Evolutionary conservation across 768 basidiomycete genomes (phyloP), one percentile per base, ranked within the genome.

Genomic region (Lactarius hatsudake): DNA sequence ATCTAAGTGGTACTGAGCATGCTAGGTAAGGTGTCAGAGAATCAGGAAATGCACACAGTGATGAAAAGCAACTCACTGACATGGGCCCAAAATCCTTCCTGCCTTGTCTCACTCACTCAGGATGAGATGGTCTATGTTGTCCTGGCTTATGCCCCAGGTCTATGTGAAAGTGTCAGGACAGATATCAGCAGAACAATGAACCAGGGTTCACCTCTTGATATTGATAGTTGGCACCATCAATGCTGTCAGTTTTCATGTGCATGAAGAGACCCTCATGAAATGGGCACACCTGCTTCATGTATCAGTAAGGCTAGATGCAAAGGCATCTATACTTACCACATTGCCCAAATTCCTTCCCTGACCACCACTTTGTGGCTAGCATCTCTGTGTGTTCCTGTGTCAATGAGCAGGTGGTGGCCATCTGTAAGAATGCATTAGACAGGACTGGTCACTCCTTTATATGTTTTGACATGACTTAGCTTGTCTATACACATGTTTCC

Each of bases 41-140:
- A n/a, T 23, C 45, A 1, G n/a, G 2, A 48, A 9, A 10, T 12
- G 5, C 0, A 0, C 0, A 23, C 20, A 0, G n/a, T 12, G 20
- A 17, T 12, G n/a, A 48, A 23, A 40, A 10, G 40, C 0, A 10
- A 48, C 45, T n/a, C 6, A 48, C 45, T 20, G n/a, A 48, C 10
- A 17, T 48, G 45, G 3, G n/a, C 45, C 45, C 45, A 12, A 17
- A 23, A 48, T n/a, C n/a, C 9, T 0, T 10, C n/a, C 9, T 23
- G 20, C 6, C 10, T 30, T 3, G 3, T 30, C 30, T 30, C 30
- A 30, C 30, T 30, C 30, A 30, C n/a, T n/a, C n/a, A n/a, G 30
- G 30, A 30, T 30, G 30, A 30, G 30, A 30, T 30, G 3, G 3
- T 30, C 30, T 30, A 30, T 30, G 30, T 30, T 3, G 0, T 30